These are phyloP conservation scores for Nelumbo lutea DNA, from an alignment of 164 flowering plant genomes.

Conservation along the genomic window DNA sequence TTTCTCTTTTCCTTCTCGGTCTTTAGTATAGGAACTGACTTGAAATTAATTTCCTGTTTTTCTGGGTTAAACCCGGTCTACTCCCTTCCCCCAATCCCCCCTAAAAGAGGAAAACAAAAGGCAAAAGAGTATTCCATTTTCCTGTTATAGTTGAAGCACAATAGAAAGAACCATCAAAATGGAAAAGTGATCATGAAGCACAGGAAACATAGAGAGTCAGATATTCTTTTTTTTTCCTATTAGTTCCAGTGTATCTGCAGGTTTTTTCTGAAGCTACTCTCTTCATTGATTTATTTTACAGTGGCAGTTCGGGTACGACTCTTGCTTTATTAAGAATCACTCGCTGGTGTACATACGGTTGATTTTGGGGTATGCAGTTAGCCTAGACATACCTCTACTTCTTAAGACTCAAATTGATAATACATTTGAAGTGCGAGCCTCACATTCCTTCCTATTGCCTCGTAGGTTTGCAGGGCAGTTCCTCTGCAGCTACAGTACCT, in stretches of 20 bases:
- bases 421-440: constrained; percentile 4
- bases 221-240: not conserved
- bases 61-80: not conserved
- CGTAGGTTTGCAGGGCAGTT: constrained; percentile 70
- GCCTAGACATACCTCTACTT: not conserved
- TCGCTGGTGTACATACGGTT: constrained; percentile 73
- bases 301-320: constrained; percentile 97
- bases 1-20: not conserved
- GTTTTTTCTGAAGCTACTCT: constrained; percentile 6
- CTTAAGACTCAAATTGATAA: not conserved
- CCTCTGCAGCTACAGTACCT: constrained; percentile 95
- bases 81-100: not conserved
- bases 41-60: not conserved
- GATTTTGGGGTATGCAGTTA: constrained; percentile 58
- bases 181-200: not conserved
- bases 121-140: not conserved
- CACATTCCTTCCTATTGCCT: not conserved
- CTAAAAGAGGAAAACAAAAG: not conserved
- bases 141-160: not conserved
- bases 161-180: not conserved
- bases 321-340: constrained; percentile 88
- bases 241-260: not conserved
- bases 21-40: no score
- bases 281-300: constrained; percentile 25
- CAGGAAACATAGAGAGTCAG: not conserved